phyloP scores from a whole-genome alignment of 2,329 filamentous ascomycete species.

The Neonectria magnoliae region DNA sequence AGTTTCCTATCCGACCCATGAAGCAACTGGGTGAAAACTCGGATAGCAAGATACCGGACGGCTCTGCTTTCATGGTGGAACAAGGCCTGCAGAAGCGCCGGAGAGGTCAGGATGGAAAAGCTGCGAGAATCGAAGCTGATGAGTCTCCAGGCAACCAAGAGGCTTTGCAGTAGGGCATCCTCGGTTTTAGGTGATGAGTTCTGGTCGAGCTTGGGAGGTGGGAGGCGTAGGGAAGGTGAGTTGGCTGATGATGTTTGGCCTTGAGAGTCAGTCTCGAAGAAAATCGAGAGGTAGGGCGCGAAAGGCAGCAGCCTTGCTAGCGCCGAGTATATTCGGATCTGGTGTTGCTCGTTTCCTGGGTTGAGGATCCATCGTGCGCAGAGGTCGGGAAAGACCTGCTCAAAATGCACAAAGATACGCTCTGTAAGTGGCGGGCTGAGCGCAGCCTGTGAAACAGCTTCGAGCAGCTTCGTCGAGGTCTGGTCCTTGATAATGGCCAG shows the following conservation, averaged over 20 bases:
- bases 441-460: conserved; percentile 74
- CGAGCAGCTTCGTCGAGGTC: conserved; percentile 73
- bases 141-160: conserved; percentile 75
- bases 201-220: conserved; percentile 44
- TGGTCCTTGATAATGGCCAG: conserved; percentile 72
- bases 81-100: conserved; percentile 73
- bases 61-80: conserved; percentile 68
- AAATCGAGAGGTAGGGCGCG: conserved; percentile 80
- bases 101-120: conserved; percentile 73
- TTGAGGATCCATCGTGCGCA: conserved; percentile 80
- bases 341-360: conserved; percentile 50
- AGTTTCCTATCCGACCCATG: conserved; percentile 82
- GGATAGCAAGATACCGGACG: conserved; percentile 83
- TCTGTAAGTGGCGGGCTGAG: conserved; percentile 77
- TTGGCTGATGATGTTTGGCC: conserved; percentile 27
- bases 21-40: conserved; percentile 82
- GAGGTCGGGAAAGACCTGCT: conserved; percentile 80
- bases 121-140: conserved; percentile 77
- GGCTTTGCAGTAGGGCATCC: conserved; percentile 41
- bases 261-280: conserved; percentile 61
- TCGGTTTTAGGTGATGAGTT: conserved; percentile 37
- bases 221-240: conserved; percentile 43
- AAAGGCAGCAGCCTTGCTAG: conserved; percentile 85
- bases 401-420: conserved; percentile 77
- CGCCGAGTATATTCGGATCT: conserved; percentile 67